These are phyloP conservation scores for Capillidium heterosporum DNA, from an alignment of 371 early-diverging fungal genomes.

Conservation along the genomic window DNA sequence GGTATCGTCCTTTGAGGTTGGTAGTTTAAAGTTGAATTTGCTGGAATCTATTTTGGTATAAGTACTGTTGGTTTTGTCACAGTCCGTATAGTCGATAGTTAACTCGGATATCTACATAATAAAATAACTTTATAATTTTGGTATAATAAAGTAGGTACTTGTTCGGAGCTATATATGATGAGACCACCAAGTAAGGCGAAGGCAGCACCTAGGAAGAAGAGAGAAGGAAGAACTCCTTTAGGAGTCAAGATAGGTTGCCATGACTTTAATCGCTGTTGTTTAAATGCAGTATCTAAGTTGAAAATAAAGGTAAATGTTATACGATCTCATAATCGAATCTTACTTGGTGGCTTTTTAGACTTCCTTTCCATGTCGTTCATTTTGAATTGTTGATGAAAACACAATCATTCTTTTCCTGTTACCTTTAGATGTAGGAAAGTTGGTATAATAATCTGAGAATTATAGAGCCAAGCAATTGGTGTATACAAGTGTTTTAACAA, in stretches of 20 bases:
- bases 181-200: slow-evolving; percentile 70
- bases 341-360: slow-evolving; percentile 18
- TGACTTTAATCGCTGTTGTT: slow-evolving; percentile 91
- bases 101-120: slow-evolving; percentile 27
- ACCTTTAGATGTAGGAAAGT: too few relatives aligned
- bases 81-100: slow-evolving; percentile 77
- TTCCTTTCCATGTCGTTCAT: slow-evolving; percentile 12
- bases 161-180: slow-evolving; percentile 39
- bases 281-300: slow-evolving; percentile 73
- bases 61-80: slow-evolving; percentile 12
- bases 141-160: slow-evolving; percentile 19
- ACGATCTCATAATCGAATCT: background rate
- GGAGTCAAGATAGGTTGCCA: slow-evolving; percentile 97
- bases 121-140: background rate
- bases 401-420: too few relatives aligned
- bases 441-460: too few relatives aligned
- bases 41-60: background rate
- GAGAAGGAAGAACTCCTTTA: slow-evolving; percentile 76
- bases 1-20: background rate
- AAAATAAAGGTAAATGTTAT: background rate
- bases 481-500: too few relatives aligned
- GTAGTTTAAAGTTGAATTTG: background rate
- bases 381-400: too few relatives aligned
- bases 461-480: too few relatives aligned
- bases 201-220: slow-evolving; percentile 74